Conservation (phyloP, 1,139 yeast species). For the Yamadazyma siamensis region DNA sequence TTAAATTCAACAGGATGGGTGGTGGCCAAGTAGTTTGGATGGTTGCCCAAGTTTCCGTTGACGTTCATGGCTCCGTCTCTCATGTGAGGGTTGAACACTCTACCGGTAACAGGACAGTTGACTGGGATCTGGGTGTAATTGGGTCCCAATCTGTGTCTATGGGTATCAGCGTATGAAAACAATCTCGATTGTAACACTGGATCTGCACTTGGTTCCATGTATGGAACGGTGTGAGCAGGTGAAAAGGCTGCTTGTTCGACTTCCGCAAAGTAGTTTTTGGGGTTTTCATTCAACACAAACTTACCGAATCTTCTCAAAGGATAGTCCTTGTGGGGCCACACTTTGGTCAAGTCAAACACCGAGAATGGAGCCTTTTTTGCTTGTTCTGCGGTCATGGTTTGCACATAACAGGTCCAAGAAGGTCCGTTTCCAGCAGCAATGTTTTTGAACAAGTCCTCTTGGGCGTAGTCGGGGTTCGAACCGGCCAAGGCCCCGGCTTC, state of each 20-base stretch:
- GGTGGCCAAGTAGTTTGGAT: slow-evolving; percentile 75
- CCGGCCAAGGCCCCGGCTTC: slow-evolving; percentile 60
- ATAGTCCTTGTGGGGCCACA: slow-evolving; percentile 77
- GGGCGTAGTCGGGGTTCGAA: slow-evolving; percentile 62
- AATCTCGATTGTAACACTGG: slow-evolving; percentile 84
- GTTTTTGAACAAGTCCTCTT: slow-evolving; percentile 59
- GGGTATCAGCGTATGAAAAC: slow-evolving; percentile 85
- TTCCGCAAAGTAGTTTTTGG: slow-evolving; percentile 76
- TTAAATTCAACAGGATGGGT: slow-evolving; percentile 54
- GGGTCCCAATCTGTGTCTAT: slow-evolving; percentile 58
- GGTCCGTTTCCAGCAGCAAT: slow-evolving; percentile 60
- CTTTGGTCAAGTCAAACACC: slow-evolving; percentile 69
- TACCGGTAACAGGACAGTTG: slow-evolving; percentile 56
- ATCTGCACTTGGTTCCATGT: slow-evolving; percentile 81
- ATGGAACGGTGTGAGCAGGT: slow-evolving; percentile 82
- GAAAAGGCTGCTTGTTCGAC: slow-evolving; percentile 81
- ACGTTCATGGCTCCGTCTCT: slow-evolving; percentile 89
- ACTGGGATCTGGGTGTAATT: slow-evolving; percentile 75
- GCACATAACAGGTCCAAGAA: slow-evolving; percentile 63
- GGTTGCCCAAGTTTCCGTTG: slow-evolving; percentile 79
- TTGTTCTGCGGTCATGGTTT: slow-evolving; percentile 65
- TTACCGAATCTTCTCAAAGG: slow-evolving; percentile 75
- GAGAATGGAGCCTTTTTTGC: slow-evolving; percentile 61
- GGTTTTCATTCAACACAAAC: slow-evolving; percentile 67
- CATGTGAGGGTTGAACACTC: slow-evolving; percentile 56